Evolutionary conservation across 352 stramenopile genomes (phyloP).

Genomic region (Phytopythium mirpurense): DNA sequence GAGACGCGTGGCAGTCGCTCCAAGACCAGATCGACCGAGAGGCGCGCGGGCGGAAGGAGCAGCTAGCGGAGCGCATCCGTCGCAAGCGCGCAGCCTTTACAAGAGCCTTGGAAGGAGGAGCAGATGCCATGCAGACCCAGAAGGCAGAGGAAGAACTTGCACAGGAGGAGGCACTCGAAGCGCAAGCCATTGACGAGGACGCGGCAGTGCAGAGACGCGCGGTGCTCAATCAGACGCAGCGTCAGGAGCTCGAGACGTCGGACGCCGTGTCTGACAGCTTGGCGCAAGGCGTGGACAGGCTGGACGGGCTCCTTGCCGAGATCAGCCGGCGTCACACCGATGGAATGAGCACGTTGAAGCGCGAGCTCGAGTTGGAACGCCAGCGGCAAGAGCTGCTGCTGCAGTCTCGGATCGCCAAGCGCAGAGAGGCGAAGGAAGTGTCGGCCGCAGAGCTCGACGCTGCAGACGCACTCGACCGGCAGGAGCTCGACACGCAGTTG

Average conservation of each 20-base stretch:
- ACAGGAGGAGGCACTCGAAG: conserved; percentile 16
- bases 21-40: conserved; percentile 28
- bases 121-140: conserved; percentile 4
- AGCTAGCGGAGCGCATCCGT: conserved; percentile 26
- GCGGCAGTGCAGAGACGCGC: conserved; percentile 7
- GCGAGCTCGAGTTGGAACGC: conserved; percentile 20
- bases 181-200: conserved; percentile 13
- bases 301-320: conserved; percentile 15
- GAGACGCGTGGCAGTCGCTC: conserved; percentile 22
- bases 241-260: conserved; percentile 5
- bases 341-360: conserved; percentile 11
- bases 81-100: conserved; percentile 21
- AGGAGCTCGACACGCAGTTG: conserved; percentile 1
- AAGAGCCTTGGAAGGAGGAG: neutral
- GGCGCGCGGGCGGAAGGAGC: conserved; percentile 19
- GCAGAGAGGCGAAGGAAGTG: conserved; percentile 7
- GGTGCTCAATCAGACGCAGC: conserved; percentile 13
- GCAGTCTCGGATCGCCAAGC: conserved; percentile 18
- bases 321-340: conserved; percentile 16
- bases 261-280: conserved; percentile 15
- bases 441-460: neutral
- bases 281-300: conserved; percentile 7
- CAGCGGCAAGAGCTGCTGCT: conserved; percentile 25
- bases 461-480: conserved; percentile 4
- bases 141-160: conserved; percentile 7